phyloP scores from a whole-genome alignment of 495 filamentous ascomycete genomes.

The Cercophora sp. region DNA sequence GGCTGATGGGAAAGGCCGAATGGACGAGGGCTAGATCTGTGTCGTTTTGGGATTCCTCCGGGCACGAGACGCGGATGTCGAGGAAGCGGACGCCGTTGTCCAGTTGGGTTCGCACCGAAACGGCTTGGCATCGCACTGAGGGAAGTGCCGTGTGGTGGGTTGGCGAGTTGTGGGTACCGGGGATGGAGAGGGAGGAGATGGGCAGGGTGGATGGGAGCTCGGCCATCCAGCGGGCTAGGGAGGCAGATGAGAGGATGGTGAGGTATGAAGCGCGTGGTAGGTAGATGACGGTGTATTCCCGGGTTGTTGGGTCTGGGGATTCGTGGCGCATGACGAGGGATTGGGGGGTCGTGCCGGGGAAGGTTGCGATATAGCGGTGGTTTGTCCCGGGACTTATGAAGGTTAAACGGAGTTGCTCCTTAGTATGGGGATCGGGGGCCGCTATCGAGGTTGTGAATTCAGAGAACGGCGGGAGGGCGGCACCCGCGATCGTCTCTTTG shows the following conservation, averaged over 20 bases:
- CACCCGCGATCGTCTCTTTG: slow-evolving; percentile 29
- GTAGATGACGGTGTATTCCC: slow-evolving; percentile 70
- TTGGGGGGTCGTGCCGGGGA: slow-evolving; percentile 33
- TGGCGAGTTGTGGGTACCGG: slow-evolving; percentile 92
- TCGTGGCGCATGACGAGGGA: slow-evolving; percentile 31
- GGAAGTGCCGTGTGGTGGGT: slow-evolving; percentile 80
- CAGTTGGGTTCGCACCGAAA: slow-evolving; percentile 69
- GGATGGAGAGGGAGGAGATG: slow-evolving; percentile 80
- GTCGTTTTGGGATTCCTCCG: not conserved
- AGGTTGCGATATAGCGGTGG: slow-evolving; percentile 36
- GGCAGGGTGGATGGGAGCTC: slow-evolving; percentile 62
- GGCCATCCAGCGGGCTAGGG: slow-evolving; percentile 77
- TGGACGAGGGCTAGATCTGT: slow-evolving; percentile 56
- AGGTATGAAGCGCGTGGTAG: slow-evolving; percentile 60
- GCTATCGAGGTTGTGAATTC: slow-evolving; percentile 30
- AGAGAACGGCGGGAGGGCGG: slow-evolving; percentile 37
- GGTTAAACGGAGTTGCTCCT: slow-evolving; percentile 42
- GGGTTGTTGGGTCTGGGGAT: slow-evolving; percentile 13
- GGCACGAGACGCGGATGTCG: slow-evolving; percentile 69
- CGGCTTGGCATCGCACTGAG: slow-evolving; percentile 90
- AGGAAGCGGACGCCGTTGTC: slow-evolving; percentile 91
- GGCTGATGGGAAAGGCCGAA: slow-evolving; percentile 44
- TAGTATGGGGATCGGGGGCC: slow-evolving; percentile 29
- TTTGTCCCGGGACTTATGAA: slow-evolving; percentile 33
- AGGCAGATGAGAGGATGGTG: slow-evolving; percentile 69